Conservation (phyloP, 306 rosid species). For the Luffa acutangula region DNA sequence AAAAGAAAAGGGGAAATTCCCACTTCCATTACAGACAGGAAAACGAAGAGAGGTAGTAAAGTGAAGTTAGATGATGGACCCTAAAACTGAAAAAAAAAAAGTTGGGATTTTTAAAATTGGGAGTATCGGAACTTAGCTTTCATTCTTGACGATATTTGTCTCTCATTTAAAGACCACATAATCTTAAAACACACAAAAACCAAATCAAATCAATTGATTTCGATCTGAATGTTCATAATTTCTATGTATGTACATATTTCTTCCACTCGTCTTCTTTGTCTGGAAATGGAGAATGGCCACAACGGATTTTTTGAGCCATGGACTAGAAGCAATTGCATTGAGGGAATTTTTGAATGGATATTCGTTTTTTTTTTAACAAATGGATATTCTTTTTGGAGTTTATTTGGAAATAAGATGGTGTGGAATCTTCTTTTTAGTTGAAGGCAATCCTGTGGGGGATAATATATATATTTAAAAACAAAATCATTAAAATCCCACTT, state of each 20-base stretch:
- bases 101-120: neutral
- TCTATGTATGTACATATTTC: neutral
- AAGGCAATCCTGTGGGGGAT: neutral
- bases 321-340: neutral
- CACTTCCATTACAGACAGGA: neutral
- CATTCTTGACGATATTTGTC: neutral
- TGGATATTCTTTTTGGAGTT: neutral
- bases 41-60: neutral
- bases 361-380: neutral
- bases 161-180: neutral
- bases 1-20: conserved; percentile 2
- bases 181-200: neutral
- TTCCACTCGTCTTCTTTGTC: neutral
- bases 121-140: neutral
- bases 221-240: neutral
- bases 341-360: neutral
- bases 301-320: neutral
- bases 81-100: conserved; percentile 3
- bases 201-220: neutral
- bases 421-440: neutral
- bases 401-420: neutral
- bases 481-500: neutral
- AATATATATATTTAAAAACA: neutral
- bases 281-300: neutral
- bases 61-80: neutral